Conservation (phyloP, 2,329 filamentous ascomycete genomes). For the Alternaria conjuncta region DNA sequence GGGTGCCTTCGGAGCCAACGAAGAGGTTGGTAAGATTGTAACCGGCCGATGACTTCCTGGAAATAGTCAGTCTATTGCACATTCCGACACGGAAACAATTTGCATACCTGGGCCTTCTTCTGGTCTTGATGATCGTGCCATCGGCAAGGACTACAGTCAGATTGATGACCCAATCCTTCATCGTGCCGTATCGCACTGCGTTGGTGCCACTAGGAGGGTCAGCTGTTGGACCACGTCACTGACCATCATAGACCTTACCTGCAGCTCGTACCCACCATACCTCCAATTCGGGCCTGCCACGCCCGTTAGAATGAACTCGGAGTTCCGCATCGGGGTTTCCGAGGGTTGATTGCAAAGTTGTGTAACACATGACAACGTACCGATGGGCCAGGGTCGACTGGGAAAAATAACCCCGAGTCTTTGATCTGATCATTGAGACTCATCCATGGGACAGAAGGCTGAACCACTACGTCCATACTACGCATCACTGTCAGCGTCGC, state of each 20-base stretch:
- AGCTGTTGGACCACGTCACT: conserved; percentile 9
- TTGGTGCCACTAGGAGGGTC: conserved; percentile 69
- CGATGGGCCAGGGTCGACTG: conserved; percentile 79
- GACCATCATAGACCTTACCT: conserved; percentile 30
- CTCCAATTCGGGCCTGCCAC: conserved; percentile 72
- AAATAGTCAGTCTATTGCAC: neutral
- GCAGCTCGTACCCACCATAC: conserved; percentile 80
- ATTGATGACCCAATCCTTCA: conserved; percentile 89
- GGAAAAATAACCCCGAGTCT: conserved; percentile 82
- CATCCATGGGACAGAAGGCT: conserved; percentile 93
- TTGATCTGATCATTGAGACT: conserved; percentile 78
- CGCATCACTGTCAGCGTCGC: conserved; percentile 23
- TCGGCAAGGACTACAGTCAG: conserved; percentile 81
- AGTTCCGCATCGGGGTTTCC: conserved; percentile 19
- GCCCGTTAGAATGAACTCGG: conserved; percentile 26
- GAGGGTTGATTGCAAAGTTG: conserved; percentile 3
- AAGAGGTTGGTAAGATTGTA: conserved; percentile 85
- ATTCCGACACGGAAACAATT: conserved; percentile 7
- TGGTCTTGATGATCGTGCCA: conserved; percentile 79
- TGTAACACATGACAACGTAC: conserved; percentile 26
- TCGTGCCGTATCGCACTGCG: conserved; percentile 80
- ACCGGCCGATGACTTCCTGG: conserved; percentile 75
- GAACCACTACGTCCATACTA: conserved; percentile 86
- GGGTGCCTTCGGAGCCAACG: conserved; percentile 80
- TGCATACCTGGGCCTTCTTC: conserved; percentile 68